These are phyloP conservation scores for Striga asiatica DNA, from an alignment of 257 asterid species.

Conservation along the genomic window DNA sequence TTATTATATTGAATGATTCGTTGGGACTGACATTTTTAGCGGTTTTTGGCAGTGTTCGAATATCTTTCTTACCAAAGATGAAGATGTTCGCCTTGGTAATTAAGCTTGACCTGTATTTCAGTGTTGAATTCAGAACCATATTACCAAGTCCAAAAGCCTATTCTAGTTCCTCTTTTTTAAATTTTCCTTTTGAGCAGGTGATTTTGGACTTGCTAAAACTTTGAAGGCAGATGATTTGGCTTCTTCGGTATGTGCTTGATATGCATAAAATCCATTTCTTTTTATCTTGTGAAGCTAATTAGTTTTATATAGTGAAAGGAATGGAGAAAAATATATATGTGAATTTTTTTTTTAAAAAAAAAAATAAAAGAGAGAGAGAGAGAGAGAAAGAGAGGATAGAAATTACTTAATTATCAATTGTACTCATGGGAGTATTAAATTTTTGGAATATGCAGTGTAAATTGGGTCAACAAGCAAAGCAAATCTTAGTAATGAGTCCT, in stretches of 20 bases:
- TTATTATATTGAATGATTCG: conserved; percentile 7
- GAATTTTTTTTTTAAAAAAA: too few relatives aligned
- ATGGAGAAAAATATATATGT: too few relatives aligned
- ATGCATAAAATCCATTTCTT: conserved; percentile 3
- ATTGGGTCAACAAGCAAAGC: neutral
- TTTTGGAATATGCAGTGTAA: conserved; percentile 1
- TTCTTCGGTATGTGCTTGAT: conserved; percentile 69
- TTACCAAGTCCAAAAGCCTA: conserved; percentile 1
- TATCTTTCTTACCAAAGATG: conserved; percentile 93
- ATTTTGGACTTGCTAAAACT: conserved; percentile 97
- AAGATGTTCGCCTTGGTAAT: conserved; percentile 91
- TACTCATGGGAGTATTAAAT: neutral
- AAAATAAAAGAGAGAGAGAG: too few relatives aligned
- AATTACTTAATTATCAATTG: neutral
- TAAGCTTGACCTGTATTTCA: conserved; percentile 17
- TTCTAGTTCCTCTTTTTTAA: neutral
- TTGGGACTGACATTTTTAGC: conserved; percentile 13
- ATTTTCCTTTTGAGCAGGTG: conserved; percentile 45
- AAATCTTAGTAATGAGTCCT: neutral
- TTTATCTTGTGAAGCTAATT: neutral
- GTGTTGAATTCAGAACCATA: conserved; percentile 9
- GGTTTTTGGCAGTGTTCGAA: conserved; percentile 77
- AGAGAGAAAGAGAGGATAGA: conserved; percentile 4
- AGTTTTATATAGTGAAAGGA: neutral
- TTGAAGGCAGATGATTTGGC: conserved; percentile 98